Conservation (phyloP, 257 asterid species). For the Solanum raphanifolium region DNA sequence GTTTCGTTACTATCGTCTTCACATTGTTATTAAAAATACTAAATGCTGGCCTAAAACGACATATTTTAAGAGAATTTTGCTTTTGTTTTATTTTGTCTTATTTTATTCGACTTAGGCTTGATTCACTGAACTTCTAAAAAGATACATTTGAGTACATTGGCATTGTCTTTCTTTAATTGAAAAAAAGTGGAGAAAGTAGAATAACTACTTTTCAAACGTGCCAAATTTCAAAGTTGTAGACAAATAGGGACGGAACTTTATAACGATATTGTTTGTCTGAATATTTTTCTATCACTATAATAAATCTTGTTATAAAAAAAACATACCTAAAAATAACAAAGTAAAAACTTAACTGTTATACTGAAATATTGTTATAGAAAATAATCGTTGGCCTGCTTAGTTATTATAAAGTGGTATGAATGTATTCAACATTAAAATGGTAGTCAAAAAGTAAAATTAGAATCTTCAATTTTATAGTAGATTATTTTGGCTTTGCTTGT, state of each 20-base stretch:
- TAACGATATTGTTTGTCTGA: too few species aligned
- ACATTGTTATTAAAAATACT: background rate
- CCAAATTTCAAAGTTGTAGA: background rate
- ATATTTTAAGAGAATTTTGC: background rate
- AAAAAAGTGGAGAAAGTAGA: background rate
- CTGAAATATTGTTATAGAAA: background rate
- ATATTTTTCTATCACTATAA: background rate
- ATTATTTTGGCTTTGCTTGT: background rate
- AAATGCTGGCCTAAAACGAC: too few species aligned
- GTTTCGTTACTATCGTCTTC: too few species aligned
- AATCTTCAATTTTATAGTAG: background rate
- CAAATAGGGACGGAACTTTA: background rate
- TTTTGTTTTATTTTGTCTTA: background rate
- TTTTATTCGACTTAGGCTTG: background rate
- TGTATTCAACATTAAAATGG: background rate
- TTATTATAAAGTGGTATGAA: background rate
- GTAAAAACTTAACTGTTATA: accelerated
- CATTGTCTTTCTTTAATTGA: background rate
- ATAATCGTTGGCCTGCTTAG: accelerated
- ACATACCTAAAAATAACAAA: background rate
- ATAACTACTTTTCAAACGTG: background rate
- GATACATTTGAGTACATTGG: background rate
- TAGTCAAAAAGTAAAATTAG: background rate
- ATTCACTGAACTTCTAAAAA: background rate
- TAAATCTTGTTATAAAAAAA: too few species aligned